A percentile compares a stretch with the other conserved stretches of the same genome.
Conservation (phyloP, 257 asterid species). For the Solanum ossicruentum region DNA sequence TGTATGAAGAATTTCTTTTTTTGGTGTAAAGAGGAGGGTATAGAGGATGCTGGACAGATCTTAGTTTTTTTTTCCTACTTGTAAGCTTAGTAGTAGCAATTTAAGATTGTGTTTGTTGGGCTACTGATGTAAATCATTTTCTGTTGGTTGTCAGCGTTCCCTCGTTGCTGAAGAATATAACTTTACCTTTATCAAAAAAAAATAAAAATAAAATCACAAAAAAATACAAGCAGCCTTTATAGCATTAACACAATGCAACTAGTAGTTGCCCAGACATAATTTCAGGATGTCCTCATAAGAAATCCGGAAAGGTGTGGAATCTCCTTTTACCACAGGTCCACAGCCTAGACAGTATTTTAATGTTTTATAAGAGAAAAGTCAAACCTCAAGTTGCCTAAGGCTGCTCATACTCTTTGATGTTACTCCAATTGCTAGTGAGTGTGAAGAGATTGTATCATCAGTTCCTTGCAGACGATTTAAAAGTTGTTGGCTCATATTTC, state of each 20-base stretch:
- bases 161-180: too few species aligned
- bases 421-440: constrained; percentile 48
- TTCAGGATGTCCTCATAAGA: not conserved
- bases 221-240: not conserved
- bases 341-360: not conserved
- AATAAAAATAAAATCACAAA: not conserved
- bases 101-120: too few species aligned
- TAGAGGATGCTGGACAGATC: too few species aligned
- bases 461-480: constrained; percentile 82
- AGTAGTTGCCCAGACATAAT: not conserved
- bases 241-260: not conserved
- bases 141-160: too few species aligned
- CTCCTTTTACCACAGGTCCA: not conserved
- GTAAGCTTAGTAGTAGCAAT: too few species aligned
- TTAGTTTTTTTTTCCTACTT: too few species aligned
- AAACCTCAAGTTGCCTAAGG: constrained; percentile 98
- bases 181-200: too few species aligned
- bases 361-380: not conserved
- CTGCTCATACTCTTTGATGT: constrained; percentile 94
- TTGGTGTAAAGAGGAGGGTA: too few species aligned
- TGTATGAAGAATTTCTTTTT: too few species aligned
- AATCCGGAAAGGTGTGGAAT: not conserved
- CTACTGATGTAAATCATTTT: too few species aligned
- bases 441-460: constrained; percentile 62
- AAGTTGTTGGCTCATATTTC: constrained; percentile 63